These are phyloP conservation scores for Pezicula carpinea DNA, from an alignment of 2,329 filamentous ascomycete species.

Conservation along the genomic window DNA sequence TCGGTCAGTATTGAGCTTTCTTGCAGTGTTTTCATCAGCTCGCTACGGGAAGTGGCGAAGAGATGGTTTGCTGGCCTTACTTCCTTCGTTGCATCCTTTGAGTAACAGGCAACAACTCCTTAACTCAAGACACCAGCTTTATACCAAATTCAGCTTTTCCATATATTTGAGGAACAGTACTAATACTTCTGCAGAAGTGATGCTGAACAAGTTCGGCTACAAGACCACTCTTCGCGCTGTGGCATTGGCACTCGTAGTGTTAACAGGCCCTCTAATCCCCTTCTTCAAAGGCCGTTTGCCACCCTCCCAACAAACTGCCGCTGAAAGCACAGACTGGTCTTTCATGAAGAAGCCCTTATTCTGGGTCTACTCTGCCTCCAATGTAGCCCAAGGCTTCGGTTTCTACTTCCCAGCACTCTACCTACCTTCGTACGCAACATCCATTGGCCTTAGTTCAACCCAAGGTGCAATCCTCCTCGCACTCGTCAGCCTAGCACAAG, in stretches of 20 bases:
- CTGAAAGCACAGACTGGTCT: constrained; percentile 35
- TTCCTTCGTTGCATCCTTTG: no score
- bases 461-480: constrained; percentile 36
- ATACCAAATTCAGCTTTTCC: no score
- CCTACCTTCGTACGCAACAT: constrained; percentile 18
- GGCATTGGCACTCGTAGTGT: constrained; percentile 42
- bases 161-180: background rate
- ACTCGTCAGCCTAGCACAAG: constrained; percentile 44
- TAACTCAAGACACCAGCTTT: no score
- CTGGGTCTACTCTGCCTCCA: constrained; percentile 42
- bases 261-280: constrained; percentile 50
- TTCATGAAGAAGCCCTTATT: constrained; percentile 42
- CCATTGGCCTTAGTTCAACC: background rate
- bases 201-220: constrained; percentile 49
- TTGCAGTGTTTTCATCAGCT: no score
- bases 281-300: constrained; percentile 53
- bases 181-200: constrained; percentile 25
- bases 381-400: constrained; percentile 41
- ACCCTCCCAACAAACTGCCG: constrained; percentile 21
- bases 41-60: no score
- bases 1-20: constrained; percentile 25
- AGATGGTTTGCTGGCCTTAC: no score
- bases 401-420: constrained; percentile 46
- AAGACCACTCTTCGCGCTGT: constrained; percentile 51
- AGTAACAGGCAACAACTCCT: no score